Percentiles rank a stretch among this genome's conserved stretches.
phyloP scores from a whole-genome alignment of 305 asterid species.

The Euphrasia arctica region DNA sequence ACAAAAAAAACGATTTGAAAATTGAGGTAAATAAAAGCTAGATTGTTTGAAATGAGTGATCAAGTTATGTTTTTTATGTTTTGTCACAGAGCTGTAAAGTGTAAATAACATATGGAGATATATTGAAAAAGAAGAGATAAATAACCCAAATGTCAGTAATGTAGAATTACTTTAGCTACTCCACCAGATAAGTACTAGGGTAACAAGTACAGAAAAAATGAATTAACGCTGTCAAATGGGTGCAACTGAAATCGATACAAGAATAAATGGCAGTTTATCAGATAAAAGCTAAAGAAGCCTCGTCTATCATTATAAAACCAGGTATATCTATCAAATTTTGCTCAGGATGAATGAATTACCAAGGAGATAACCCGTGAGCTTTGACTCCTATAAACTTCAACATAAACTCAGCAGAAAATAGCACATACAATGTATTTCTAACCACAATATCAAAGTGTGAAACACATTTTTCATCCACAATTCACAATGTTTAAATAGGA shows the following conservation, averaged over 20 bases:
- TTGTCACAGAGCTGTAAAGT: conserved; percentile 1
- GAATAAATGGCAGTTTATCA: background rate
- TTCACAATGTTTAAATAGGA: conserved; percentile 11
- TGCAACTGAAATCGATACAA: background rate
- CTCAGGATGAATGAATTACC: conserved; percentile 6
- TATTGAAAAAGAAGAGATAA: background rate
- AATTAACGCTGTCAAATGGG: conserved; percentile 2
- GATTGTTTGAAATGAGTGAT: background rate
- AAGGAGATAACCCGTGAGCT: background rate
- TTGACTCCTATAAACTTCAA: background rate
- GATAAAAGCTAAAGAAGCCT: no score
- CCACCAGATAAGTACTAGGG: background rate
- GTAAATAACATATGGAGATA: background rate
- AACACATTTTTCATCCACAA: conserved; percentile 20
- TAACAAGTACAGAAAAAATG: background rate
- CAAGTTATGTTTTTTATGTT: conserved; percentile 7
- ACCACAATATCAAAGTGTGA: conserved; percentile 2
- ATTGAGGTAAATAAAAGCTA: background rate
- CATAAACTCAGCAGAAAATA: background rate
- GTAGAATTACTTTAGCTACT: background rate
- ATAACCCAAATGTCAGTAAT: background rate
- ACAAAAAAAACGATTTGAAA: background rate
- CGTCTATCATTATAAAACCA: background rate
- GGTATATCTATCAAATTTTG: background rate
- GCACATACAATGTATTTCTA: conserved; percentile 17